These are phyloP conservation scores for Cyberlindnera xishuangbannaensis DNA, from an alignment of 805 yeast species.

Conservation along the genomic window DNA sequence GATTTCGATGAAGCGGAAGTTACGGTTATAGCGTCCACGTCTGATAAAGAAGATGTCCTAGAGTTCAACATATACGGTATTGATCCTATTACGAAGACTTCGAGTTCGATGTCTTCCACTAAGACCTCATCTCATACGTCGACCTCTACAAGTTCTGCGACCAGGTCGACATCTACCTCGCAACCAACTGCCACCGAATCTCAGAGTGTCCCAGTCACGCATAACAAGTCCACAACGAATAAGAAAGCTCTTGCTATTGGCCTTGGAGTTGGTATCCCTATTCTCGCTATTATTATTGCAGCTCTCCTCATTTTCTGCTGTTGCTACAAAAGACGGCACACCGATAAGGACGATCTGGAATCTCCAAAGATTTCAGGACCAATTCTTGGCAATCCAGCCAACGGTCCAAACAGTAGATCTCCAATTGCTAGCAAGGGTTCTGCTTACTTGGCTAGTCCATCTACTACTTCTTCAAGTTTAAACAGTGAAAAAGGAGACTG, in stretches of 20 bases:
- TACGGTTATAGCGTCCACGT: constrained; percentile 34
- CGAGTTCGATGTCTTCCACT: constrained; percentile 23
- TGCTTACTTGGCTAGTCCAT: constrained; percentile 15
- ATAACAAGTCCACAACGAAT: constrained; percentile 3
- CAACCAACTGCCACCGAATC: constrained; percentile 2
- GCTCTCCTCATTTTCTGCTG: constrained; percentile 47
- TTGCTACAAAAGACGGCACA: constrained; percentile 43
- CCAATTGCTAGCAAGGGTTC: constrained; percentile 14
- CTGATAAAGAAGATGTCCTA: constrained; percentile 32
- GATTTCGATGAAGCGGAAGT: constrained; percentile 37
- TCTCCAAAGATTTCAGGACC: constrained; percentile 35
- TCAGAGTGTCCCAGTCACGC: neutral
- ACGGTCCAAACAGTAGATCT: constrained; percentile 25
- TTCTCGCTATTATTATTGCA: constrained; percentile 43
- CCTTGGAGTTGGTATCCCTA: constrained; percentile 82
- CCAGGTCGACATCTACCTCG: constrained; percentile 25
- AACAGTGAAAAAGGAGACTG: constrained; percentile 23
- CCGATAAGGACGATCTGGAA: constrained; percentile 26
- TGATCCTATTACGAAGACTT: constrained; percentile 23
- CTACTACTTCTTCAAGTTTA: constrained; percentile 29
- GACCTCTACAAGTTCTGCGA: constrained; percentile 25
- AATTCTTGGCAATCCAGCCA: constrained; percentile 31
- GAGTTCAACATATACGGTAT: constrained; percentile 52
- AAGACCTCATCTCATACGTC: constrained; percentile 26
- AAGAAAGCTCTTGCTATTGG: constrained; percentile 75